Conservation (phyloP, 176 grass and related monocot genomes). For the Triticum dicoccoides region DNA sequence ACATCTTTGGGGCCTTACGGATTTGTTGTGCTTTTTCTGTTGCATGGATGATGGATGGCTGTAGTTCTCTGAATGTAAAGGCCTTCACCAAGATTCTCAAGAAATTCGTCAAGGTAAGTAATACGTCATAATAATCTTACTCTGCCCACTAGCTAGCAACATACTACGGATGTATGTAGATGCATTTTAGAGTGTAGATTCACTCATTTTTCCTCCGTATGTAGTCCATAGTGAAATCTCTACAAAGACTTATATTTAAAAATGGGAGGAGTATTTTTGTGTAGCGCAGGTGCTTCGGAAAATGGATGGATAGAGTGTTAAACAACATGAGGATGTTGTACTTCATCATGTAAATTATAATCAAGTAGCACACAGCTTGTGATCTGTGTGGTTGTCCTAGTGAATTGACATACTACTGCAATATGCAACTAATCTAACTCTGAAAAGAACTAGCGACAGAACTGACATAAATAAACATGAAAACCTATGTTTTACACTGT, state of each 20-base stretch:
- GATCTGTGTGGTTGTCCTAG: no score
- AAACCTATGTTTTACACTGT: neutral
- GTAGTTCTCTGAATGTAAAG: slow-evolving; percentile 70
- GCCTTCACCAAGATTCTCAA: no score
- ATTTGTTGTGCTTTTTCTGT: neutral
- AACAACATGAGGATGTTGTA: neutral
- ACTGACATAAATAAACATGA: neutral
- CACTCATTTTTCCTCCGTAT: no score
- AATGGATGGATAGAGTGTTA: slow-evolving; percentile 2
- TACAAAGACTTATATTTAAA: no score
- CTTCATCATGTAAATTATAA: neutral
- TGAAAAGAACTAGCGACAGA: no score
- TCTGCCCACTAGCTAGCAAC: no score
- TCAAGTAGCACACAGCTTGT: neutral
- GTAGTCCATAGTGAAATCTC: slow-evolving; percentile 15
- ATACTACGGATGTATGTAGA: no score
- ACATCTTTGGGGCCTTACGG: neutral
- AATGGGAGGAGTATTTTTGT: slow-evolving; percentile 1
- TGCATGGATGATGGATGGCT: slow-evolving; percentile 11
- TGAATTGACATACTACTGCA: no score
- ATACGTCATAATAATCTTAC: no score
- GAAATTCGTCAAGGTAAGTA: no score
- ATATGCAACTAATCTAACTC: no score
- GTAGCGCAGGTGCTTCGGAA: neutral
- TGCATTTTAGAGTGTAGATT: no score